Conservation (phyloP, 768 basidiomycete species). For the Boletus sensibilis region DNA sequence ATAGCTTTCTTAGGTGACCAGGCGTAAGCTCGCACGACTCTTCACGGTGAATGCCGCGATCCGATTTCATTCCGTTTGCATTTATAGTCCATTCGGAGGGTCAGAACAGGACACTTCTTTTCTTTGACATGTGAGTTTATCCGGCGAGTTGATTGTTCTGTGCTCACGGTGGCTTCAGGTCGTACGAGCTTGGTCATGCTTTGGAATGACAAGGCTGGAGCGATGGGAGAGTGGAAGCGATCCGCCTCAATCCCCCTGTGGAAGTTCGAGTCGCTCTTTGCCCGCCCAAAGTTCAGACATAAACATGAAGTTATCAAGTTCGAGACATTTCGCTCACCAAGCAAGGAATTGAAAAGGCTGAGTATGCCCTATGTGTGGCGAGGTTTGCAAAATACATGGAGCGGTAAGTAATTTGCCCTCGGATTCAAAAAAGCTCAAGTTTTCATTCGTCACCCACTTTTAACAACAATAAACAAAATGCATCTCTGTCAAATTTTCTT, state of each 20-base stretch:
- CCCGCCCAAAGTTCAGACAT: not conserved
- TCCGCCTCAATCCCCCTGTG: conserved; percentile 76
- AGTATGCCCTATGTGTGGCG: conserved; percentile 60
- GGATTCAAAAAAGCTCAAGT: not conserved
- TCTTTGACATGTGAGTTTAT: conserved; percentile 65
- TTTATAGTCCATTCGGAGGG: conserved; percentile 64
- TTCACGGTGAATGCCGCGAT: not conserved
- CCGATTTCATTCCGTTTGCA: conserved; percentile 1
- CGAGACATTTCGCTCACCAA: conserved; percentile 71
- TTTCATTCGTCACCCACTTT: not conserved
- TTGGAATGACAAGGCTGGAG: conserved; percentile 76
- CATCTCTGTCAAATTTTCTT: not conserved
- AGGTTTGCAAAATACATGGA: conserved; percentile 26
- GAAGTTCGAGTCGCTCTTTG: conserved; percentile 43
- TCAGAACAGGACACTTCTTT: conserved; percentile 61
- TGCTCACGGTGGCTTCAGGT: conserved; percentile 38
- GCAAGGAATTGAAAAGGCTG: conserved; percentile 53
- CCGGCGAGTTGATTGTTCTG: not conserved
- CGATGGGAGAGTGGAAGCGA: conserved; percentile 78
- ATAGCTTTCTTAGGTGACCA: no score
- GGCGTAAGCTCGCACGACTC: conserved; percentile 41
- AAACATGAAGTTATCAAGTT: conserved; percentile 49
- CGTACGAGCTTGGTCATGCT: conserved; percentile 76
- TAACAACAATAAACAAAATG: not conserved
- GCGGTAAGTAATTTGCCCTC: not conserved